Evolutionary conservation across 2,329 filamentous ascomycete genomes (phyloP).

Genomic region (Calycina herbarum): DNA sequence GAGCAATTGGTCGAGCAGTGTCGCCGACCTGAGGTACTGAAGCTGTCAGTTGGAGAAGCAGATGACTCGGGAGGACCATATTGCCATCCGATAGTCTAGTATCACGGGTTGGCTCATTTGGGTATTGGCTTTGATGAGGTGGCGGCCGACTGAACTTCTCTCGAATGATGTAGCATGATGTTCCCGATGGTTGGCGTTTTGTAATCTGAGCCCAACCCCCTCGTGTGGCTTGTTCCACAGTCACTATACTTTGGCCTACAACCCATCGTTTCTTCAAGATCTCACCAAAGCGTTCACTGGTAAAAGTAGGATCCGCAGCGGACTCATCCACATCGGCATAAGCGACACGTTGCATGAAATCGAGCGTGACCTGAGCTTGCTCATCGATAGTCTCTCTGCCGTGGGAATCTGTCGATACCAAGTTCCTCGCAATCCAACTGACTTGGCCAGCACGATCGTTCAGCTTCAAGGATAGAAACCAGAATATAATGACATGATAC

Average conservation of each 20-base stretch:
- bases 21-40: constrained; percentile 60
- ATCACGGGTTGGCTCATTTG: constrained; percentile 51
- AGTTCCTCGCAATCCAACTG: constrained; percentile 83
- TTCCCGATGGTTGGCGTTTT: constrained; percentile 70
- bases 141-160: constrained; percentile 60
- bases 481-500: constrained; percentile 94
- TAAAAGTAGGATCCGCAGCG: constrained; percentile 64
- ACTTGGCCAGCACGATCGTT: constrained; percentile 82
- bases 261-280: constrained; percentile 70
- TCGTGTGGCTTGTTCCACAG: constrained; percentile 67
- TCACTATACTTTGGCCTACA: constrained; percentile 71
- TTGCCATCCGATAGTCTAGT: constrained; percentile 54
- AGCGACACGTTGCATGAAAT: constrained; percentile 88
- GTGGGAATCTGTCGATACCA: constrained; percentile 73
- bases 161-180: constrained; percentile 52
- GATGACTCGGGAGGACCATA: constrained; percentile 69
- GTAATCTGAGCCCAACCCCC: constrained; percentile 71
- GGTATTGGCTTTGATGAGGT: constrained; percentile 53
- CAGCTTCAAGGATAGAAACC: constrained; percentile 89
- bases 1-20: constrained; percentile 66
- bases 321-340: constrained; percentile 85
- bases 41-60: constrained; percentile 69
- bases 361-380: constrained; percentile 88
- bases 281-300: constrained; percentile 62
- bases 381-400: constrained; percentile 80